phyloP scores from a whole-genome alignment of 169 alveolate genomes.

The Cryptosporidium sp. region DNA sequence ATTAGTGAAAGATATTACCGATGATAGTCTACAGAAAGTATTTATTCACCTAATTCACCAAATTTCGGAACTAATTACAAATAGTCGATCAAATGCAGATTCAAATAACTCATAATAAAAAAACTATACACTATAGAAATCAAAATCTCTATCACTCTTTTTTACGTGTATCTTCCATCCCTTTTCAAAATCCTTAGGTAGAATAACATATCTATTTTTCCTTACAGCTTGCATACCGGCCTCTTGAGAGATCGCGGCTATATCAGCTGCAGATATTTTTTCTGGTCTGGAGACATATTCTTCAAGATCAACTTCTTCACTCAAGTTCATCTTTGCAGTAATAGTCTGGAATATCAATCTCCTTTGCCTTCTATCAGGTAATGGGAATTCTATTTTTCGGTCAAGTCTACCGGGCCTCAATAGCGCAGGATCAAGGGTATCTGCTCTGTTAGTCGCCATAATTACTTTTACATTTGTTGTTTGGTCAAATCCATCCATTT shows the following conservation, averaged over 20 bases:
- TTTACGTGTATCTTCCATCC: slow-evolving; percentile 96
- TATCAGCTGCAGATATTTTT: slow-evolving; percentile 98
- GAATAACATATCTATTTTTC: slow-evolving; percentile 95
- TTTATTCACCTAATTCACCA: background rate
- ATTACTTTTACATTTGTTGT: slow-evolving; percentile 96
- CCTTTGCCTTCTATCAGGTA: slow-evolving; percentile 98
- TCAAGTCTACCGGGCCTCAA: slow-evolving; percentile 98
- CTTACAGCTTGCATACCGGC: slow-evolving; percentile 99
- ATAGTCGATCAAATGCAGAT: background rate
- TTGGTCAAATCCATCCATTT: slow-evolving; percentile 99
- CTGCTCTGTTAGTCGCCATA: slow-evolving; percentile 99
- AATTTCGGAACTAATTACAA: background rate
- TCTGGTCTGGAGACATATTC: slow-evolving; percentile 97
- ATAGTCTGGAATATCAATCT: slow-evolving; percentile 95
- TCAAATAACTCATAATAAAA: background rate
- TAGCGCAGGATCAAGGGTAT: slow-evolving; percentile 98
- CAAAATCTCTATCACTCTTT: slow-evolving; percentile 94
- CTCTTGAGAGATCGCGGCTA: slow-evolving; percentile 98
- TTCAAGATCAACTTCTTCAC: slow-evolving; percentile 98
- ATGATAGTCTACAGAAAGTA: background rate
- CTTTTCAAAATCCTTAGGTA: slow-evolving; percentile 96
- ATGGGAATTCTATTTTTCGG: slow-evolving; percentile 97
- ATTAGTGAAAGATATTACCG: background rate
- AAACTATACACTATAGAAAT: slow-evolving; percentile 89
- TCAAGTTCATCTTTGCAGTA: slow-evolving; percentile 97